Evolutionary conservation across 2,329 filamentous ascomycete species (phyloP), one percentile per base, ranked within the genome.

Genomic region (Orbilia ellipsospora): DNA sequence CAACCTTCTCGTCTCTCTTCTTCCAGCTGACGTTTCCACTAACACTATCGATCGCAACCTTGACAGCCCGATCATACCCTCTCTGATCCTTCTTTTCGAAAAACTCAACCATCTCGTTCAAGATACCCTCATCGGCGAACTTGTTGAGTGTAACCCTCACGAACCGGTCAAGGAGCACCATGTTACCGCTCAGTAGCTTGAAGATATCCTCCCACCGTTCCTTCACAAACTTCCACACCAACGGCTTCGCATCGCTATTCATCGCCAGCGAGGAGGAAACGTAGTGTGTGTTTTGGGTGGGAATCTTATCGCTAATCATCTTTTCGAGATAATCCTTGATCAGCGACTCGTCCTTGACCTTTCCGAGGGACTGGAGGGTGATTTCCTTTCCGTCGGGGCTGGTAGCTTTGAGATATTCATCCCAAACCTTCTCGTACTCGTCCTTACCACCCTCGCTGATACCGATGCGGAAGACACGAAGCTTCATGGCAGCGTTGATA

Each of bases 301-400:
- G 89, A 26, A 98, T 92, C n/a, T 91, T 86, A 81, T 90, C 90
- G 78, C 92, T 94, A 82, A 96, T 90, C 83, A 94, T 85, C 81
- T 97, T 87, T 83, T 90, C 79, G 85, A 91, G 81, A 87, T 90
- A 86, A 80, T 90, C 83, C 68, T 87, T 84, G 52, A 96, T 89
- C 31, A 97, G 84, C 8, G 89, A 87, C 0, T 85, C 81, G 66
- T 92, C 88, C 79, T 90, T 90, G 18, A 91, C 89, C 45, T 89
- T 88, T 40, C 93, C 93, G 52, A 99, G 87, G 2, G 91, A 88
- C 44, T 87, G 85, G 2, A 98, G 87, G 78, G 89, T 91, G 78
- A 96, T 91, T 79, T 97, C 93, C 83, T 94, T 96, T 79, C 93
- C 94, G 80, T 98, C 95, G 44, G 97, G 90, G 6, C 93, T 92